Evolutionary conservation across 768 basidiomycete genomes (phyloP), one percentile per base, ranked within the genome.

Genomic region (Chalciporus pseudorubinellus): DNA sequence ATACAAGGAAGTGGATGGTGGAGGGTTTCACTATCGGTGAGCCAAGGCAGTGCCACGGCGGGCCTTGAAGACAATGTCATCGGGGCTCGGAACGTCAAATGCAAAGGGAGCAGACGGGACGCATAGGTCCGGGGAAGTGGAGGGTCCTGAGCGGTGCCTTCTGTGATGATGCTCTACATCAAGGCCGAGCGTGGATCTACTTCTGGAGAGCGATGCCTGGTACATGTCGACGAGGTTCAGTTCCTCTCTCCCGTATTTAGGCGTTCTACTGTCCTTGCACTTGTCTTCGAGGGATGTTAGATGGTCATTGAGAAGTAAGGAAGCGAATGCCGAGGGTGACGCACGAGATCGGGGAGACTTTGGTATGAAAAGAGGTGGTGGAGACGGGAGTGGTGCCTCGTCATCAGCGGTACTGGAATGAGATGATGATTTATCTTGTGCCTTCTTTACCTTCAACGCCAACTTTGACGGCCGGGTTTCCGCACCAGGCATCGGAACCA

Each of bases 61-160:
- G 48, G 92, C 90, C 58, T 82, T 82, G 60, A 89, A 74, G 9
- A 98, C 84, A 56, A 90, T 71, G 61, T 98, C 95, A 59, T 98
- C 95, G 19, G 95, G 95, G 68, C 94, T 97, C 31, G 90, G 91
- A 20, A 77, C 79, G 55, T 93, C 83, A 62, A 94, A 92, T 10
- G 82, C 72, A 64, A 90, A 91, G 47, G 59, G 59, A 3, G 72
- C 69, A 36, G 66, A 64, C 16, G 72, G 60, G 13, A 70, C 61
- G 8, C 63, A 61, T 36, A 72, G 53, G 46, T 69, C 69, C 16
- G 77, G 72, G n/a, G 75, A 70, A 21, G 48, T 53, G 19, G 50
- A 43, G 18, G 48, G 39, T 11, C 52, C 57, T 39, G 13, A 43
- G 26, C 43, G 51, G 53, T 38, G 39, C 26, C 52, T 51, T 34